Evolutionary conservation across 306 rosid genomes (phyloP), one percentile per base, ranked within the genome.

Genomic region (Acacia confusa): DNA sequence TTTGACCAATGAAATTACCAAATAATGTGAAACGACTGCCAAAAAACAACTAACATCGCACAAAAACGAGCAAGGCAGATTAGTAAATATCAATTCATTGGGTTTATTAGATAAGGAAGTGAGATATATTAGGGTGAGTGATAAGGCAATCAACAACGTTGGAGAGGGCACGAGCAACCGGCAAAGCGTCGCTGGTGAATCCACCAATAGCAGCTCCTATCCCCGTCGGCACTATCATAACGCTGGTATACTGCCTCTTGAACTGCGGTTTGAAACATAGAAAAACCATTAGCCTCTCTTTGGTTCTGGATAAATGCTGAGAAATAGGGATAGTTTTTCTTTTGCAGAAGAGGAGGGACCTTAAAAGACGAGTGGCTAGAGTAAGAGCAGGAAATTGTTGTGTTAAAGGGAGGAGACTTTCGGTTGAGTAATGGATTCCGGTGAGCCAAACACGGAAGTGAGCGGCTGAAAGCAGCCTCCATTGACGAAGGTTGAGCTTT

Each of bases 151-250:
- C 97, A 7, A 92, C 97, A 55, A 91, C 91, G 20, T 90, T 76
- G 77, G 97, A 87, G 66, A 92, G 91, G 44, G 97, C 89, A 28
- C 97, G 97, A 58, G 94, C 97, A 43, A 91, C 94, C 1, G 98
- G 97, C 74, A 94, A 70, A 65, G 98, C 93, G 44, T 94, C 98
- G 2, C 97, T 97, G 5, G 97, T 97, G 70, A 79, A 91, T 41
- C 98, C 97, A 82, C 98, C 97, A 45, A 94, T 94, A 76, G 97
- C 72, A 30, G 98, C 98, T 58, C 95, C 97, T 43, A 89, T 68
- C 2, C 98, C 94, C 22, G 97, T 92, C 1, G 97, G 97, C 57
- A 90, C 90, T 82, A 91, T 92, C 97, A 92, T 88, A 22, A 94
- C 94, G 81, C 90, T 91, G 48, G 97, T 94, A 83, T 27, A 92